Evolutionary conservation across 2,329 filamentous ascomycete genomes (phyloP), one percentile per base, ranked within the genome.

Genomic region (Alternaria alternata): DNA sequence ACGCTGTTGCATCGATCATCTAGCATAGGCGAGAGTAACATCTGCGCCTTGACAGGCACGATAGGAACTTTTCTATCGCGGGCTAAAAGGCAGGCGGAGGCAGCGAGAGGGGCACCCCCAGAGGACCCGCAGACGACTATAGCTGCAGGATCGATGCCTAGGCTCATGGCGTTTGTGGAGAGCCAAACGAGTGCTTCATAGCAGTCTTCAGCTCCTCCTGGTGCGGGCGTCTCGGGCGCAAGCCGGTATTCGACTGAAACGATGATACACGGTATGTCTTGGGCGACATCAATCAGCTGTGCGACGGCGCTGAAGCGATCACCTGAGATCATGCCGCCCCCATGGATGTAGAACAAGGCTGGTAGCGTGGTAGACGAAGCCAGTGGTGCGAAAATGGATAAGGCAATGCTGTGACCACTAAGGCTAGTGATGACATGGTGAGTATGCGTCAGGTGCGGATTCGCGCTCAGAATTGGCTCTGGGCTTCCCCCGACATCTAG

Each of bases 341-440:
- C 84, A 1, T 91, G 91, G 67, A 92, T 88, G 69, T 92, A 91
- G 0, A 93, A 79, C 0, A 93, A 87, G 0, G 87, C 82, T 0
- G 85, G 86, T 70, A 91, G 92, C 77, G 93, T 89, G 64, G 90
- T 87, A 59, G 43, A 11, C 7, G 36, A 20, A 14, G 38, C 7
- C 11, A 39, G 38, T 87, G 75, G 90, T 87, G 63, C 89, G 88
- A 2, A 87, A 20, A 64, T 24, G 3, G 63, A 64, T 16, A 65
- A 32, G n/a, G 91, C 82, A 46, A 89, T 88, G 75, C 90, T 91
- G 77, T 88, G 89, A 57, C 61, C 56, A 26, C 39, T 30, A n/a
- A 49, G 57, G 16, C 49, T 51, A n/a, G 53, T 14, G 44, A 61
- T 47, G n/a, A 79, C 7, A 81, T 71, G 38, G 82, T 79, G 18